These are phyloP conservation scores for Noccaea bulbosa DNA, from an alignment of 345 rosid genomes.

Conservation along the genomic window DNA sequence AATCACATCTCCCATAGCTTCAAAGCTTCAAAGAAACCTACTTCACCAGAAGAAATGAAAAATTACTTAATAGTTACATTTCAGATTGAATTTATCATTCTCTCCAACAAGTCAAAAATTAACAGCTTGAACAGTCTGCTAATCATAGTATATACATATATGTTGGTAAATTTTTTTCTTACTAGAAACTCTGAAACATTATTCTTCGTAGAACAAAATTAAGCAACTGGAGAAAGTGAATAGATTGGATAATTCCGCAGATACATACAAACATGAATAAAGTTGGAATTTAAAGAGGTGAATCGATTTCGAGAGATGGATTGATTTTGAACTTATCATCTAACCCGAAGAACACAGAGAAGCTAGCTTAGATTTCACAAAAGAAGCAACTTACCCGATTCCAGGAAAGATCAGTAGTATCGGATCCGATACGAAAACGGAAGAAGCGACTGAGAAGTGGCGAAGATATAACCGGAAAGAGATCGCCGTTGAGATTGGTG, in stretches of 20 bases:
- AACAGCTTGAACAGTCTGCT: background rate
- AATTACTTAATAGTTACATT: background rate
- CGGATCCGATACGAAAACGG: slow-evolving; percentile 5
- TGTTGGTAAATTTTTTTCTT: background rate
- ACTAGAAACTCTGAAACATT: background rate
- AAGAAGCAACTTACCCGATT: slow-evolving; percentile 30
- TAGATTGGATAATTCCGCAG: background rate
- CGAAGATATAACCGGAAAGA: slow-evolving; percentile 30
- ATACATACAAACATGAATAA: background rate
- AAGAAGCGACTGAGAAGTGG: slow-evolving; percentile 20
- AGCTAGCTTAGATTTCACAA: background rate
- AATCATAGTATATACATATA: background rate
- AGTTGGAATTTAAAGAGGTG: background rate
- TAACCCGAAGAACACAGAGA: background rate
- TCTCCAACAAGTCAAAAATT: background rate
- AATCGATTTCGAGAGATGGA: background rate
- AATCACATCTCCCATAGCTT: slow-evolving; percentile 61
- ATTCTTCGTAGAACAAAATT: background rate
- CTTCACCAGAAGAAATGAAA: background rate
- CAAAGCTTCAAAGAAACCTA: slow-evolving; percentile 34
- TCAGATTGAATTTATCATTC: background rate
- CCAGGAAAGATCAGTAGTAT: background rate
- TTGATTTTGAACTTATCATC: slow-evolving; percentile 12
- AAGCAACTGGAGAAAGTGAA: background rate
- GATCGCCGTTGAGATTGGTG: slow-evolving; percentile 31